A percentile compares a stretch with the other conserved stretches of the same genome.
Evolutionary conservation across 2,329 filamentous ascomycete species (phyloP).

Genomic region (Sporothrix protearum): DNA sequence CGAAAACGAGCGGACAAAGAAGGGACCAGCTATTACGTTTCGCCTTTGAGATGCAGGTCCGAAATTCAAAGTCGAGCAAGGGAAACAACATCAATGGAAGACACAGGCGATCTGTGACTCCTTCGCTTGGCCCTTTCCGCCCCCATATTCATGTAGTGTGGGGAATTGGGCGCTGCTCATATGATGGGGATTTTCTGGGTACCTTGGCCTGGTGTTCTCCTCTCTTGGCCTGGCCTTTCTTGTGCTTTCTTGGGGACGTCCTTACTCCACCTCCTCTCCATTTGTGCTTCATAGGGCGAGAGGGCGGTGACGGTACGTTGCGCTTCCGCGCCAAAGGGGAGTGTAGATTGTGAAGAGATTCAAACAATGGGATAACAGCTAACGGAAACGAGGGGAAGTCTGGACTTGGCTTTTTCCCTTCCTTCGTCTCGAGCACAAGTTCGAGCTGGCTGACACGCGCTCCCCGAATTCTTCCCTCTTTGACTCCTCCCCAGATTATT

Average conservation of each 20-base stretch:
- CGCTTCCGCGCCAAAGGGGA: background rate
- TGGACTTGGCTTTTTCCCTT: background rate
- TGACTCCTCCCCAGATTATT: background rate
- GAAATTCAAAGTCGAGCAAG: background rate
- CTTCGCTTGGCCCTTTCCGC: background rate
- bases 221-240: background rate
- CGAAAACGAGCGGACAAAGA: background rate
- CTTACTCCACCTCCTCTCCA: background rate
- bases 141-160: background rate
- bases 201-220: background rate
- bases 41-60: background rate
- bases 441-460: background rate
- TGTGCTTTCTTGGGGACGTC: background rate
- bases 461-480: slow-evolving; percentile 7
- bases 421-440: background rate
- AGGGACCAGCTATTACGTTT: slow-evolving; percentile 1
- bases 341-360: background rate
- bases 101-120: background rate
- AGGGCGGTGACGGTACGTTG: background rate
- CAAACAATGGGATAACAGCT: slow-evolving; percentile 5
- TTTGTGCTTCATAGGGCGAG: background rate
- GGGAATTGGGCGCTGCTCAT: slow-evolving; percentile 6
- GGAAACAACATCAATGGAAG: background rate
- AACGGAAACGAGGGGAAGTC: background rate
- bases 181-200: background rate